These are phyloP conservation scores for Pythium rishiriense DNA, from an alignment of 352 stramenopile genomes.

Conservation along the genomic window DNA sequence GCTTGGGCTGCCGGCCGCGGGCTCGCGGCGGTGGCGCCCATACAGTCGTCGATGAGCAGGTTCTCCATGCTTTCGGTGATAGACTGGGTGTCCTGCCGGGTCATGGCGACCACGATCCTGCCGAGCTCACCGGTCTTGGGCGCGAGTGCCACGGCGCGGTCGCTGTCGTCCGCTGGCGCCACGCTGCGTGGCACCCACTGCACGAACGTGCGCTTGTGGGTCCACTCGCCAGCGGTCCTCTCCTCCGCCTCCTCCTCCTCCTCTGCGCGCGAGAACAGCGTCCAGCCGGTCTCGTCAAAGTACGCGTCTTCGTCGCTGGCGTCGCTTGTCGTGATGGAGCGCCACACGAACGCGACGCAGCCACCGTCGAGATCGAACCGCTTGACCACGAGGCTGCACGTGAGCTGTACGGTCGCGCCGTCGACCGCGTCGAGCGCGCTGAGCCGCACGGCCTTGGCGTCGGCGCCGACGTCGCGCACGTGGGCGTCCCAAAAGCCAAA, in stretches of 20 bases:
- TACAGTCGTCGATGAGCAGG: constrained; percentile 11
- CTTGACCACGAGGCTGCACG: background rate
- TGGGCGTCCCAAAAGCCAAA: background rate
- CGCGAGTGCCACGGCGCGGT: background rate
- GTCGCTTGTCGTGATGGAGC: background rate
- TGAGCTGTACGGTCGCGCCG: background rate
- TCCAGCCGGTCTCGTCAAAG: background rate
- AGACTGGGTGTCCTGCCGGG: background rate
- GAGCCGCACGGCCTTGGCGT: background rate
- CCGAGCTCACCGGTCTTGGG: too few species aligned
- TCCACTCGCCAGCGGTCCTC: too few species aligned
- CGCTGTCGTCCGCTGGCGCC: too few species aligned
- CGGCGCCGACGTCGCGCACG: background rate
- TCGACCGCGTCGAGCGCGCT: background rate
- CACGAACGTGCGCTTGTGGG: background rate
- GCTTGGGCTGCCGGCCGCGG: too few species aligned
- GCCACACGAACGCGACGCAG: background rate
- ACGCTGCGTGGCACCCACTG: too few species aligned
- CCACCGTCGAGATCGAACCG: background rate
- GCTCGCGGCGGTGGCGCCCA: too few species aligned
- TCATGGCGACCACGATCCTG: too few species aligned
- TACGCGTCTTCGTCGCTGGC: background rate
- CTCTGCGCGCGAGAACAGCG: background rate
- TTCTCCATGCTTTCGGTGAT: constrained; percentile 1
- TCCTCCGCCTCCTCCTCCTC: background rate